Evolutionary conservation across 2,329 filamentous ascomycete genomes (phyloP).

Genomic region (Fusarium sp.): DNA sequence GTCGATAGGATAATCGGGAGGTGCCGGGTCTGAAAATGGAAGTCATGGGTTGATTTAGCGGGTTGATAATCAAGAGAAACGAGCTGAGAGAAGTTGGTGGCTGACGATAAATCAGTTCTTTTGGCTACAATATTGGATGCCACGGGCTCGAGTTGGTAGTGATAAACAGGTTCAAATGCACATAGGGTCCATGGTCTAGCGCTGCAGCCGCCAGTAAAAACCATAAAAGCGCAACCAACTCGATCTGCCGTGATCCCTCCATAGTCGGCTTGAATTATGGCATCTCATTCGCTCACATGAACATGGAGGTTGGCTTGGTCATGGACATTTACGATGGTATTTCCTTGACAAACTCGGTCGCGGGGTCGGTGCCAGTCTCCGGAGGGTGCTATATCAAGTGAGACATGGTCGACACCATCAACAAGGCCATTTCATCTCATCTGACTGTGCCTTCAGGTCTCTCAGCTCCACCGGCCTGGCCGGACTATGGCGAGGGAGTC

Average conservation of each 20-base stretch:
- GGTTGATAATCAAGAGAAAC: constrained; percentile 29
- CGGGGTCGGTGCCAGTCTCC: constrained; percentile 29
- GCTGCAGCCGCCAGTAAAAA: constrained; percentile 39
- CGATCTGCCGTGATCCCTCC: constrained; percentile 19
- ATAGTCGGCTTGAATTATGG: constrained; percentile 1
- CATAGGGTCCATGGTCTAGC: constrained; percentile 36
- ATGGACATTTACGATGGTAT: constrained; percentile 21
- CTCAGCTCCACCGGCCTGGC: constrained; percentile 38
- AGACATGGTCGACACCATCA: constrained; percentile 49
- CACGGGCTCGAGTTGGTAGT: constrained; percentile 32
- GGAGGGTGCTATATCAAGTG: constrained; percentile 32
- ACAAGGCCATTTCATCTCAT: constrained; percentile 38
- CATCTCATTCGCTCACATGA: constrained; percentile 14
- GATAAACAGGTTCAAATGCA: constrained; percentile 39
- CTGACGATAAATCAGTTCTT: constrained; percentile 34
- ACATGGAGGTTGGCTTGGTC: constrained; percentile 14
- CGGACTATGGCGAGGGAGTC: constrained; percentile 35
- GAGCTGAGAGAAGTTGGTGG: constrained; percentile 41
- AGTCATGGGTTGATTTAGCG: constrained; percentile 43
- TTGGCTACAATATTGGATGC: constrained; percentile 9
- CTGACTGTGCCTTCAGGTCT: constrained; percentile 44
- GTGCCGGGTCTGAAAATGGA: constrained; percentile 36
- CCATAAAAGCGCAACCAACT: constrained; percentile 2
- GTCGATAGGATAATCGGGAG: constrained; percentile 31
- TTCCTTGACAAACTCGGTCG: constrained; percentile 13